phyloP scores from a whole-genome alignment of 805 yeast genomes.

The Yamadazyma phyllophila region DNA sequence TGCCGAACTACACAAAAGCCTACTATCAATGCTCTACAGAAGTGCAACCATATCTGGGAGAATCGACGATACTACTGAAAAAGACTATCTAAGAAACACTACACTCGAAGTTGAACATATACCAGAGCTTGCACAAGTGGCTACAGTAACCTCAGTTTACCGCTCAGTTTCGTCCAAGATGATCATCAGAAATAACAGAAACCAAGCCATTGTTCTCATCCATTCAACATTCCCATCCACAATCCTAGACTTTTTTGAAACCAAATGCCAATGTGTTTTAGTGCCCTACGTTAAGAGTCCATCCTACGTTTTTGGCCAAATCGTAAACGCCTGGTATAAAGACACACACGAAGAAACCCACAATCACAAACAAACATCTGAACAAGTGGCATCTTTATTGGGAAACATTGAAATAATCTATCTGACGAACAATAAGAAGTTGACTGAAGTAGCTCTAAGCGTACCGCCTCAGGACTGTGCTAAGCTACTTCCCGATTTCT shows the following conservation, averaged over 20 bases:
- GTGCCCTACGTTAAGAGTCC: slow-evolving; percentile 1
- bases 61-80: not conserved
- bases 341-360: not conserved
- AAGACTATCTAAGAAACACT: too few species aligned
- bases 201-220: not conserved
- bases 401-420: slow-evolving; percentile 13
- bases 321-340: not conserved
- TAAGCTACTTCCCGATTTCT: slow-evolving; percentile 10
- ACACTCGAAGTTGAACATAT: too few species aligned
- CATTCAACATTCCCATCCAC: not conserved
- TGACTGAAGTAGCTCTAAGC: slow-evolving; percentile 22
- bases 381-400: not conserved
- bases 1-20: not conserved
- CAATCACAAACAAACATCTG: not conserved
- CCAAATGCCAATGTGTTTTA: slow-evolving; percentile 1
- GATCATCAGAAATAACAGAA: not conserved
- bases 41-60: not conserved
- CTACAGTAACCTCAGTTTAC: not conserved
- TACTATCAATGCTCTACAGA: not conserved
- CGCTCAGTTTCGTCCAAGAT: not conserved
- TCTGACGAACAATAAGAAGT: slow-evolving; percentile 10
- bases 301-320: not conserved
- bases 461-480: slow-evolving; percentile 21
- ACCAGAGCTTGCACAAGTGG: not conserved
- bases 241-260: slow-evolving; percentile 1